Evolutionary conservation across 768 basidiomycete species (phyloP).

Genomic region (Suillus bovinus): DNA sequence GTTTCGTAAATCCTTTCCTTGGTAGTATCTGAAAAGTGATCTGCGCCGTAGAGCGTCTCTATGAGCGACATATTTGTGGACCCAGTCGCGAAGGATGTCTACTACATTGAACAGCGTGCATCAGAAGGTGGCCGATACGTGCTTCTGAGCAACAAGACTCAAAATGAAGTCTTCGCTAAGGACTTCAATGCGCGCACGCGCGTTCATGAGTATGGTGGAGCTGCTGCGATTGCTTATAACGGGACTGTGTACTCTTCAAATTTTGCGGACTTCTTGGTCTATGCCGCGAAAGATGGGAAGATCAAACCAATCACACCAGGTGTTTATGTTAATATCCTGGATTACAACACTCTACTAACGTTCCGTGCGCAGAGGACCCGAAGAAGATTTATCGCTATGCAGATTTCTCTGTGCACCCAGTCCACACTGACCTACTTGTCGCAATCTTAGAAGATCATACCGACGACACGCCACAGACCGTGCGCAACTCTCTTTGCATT

Average conservation of each 20-base stretch:
- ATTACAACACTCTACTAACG: neutral
- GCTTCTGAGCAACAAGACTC: slow-evolving; percentile 50
- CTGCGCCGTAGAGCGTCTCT: slow-evolving; percentile 24
- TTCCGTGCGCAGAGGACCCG: slow-evolving; percentile 1
- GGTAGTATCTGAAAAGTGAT: neutral
- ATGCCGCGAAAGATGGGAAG: slow-evolving; percentile 35
- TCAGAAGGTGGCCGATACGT: slow-evolving; percentile 55
- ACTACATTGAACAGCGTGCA: slow-evolving; percentile 62
- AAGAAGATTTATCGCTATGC: slow-evolving; percentile 39
- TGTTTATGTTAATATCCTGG: slow-evolving; percentile 24
- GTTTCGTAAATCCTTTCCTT: slow-evolving; percentile 26
- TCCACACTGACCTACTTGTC: slow-evolving; percentile 49
- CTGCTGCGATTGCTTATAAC: slow-evolving; percentile 51
- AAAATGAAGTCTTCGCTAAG: slow-evolving; percentile 51
- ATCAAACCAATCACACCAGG: slow-evolving; percentile 56
- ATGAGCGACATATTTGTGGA: slow-evolving; percentile 55
- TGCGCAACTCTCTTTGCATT: slow-evolving; percentile 50
- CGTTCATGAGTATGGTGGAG: slow-evolving; percentile 77
- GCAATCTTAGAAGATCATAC: slow-evolving; percentile 72
- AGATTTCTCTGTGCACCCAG: slow-evolving; percentile 58
- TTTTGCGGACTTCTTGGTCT: slow-evolving; percentile 52
- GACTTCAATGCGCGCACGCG: slow-evolving; percentile 57
- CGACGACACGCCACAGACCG: slow-evolving; percentile 32
- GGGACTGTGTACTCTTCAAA: slow-evolving; percentile 62
- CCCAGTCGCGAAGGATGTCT: slow-evolving; percentile 42